phyloP scores from a whole-genome alignment of 805 yeast species.

The Nematodospora valgi region DNA sequence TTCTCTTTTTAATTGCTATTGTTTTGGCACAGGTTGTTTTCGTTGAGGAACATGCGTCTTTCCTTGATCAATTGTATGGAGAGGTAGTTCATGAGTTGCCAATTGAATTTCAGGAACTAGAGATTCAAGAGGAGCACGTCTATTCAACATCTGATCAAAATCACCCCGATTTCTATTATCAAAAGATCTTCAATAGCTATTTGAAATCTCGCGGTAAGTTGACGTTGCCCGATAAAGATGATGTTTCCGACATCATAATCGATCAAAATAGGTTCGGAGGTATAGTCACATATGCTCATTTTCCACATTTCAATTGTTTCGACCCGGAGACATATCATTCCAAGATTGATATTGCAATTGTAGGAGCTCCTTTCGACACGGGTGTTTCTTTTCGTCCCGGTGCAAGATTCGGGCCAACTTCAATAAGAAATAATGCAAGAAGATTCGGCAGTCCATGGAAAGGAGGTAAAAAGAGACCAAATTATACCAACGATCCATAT shows the following conservation, averaged over 20 bases:
- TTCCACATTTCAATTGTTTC: conserved; percentile 46
- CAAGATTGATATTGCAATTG: conserved; percentile 48
- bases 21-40: conserved; percentile 1
- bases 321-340: conserved; percentile 19
- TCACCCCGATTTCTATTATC: conserved; percentile 2
- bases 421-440: conserved; percentile 45
- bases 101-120: too few relatives aligned
- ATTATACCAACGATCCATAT: conserved; percentile 51
- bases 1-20: conserved; percentile 1
- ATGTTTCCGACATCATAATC: conserved; percentile 25
- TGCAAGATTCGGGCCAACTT: conserved; percentile 58
- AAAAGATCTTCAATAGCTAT: conserved; percentile 4
- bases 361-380: conserved; percentile 60
- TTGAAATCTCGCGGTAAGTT: conserved; percentile 14
- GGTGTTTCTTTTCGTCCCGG: conserved; percentile 56
- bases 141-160: conserved; percentile 1
- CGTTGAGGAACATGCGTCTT: conserved; percentile 1
- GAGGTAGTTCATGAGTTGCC: conserved; percentile 19
- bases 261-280: conserved; percentile 42
- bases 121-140: too few relatives aligned
- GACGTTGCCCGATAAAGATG: conserved; percentile 32
- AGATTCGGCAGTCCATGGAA: conserved; percentile 30
- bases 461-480: conserved; percentile 31
- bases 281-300: conserved; percentile 52
- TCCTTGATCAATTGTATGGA: conserved; percentile 25